Percentiles rank a stretch among this genome's conserved stretches.
phyloP scores from a whole-genome alignment of 371 early-diverging fungal genomes.

The Saksenaea oblongispora region DNA sequence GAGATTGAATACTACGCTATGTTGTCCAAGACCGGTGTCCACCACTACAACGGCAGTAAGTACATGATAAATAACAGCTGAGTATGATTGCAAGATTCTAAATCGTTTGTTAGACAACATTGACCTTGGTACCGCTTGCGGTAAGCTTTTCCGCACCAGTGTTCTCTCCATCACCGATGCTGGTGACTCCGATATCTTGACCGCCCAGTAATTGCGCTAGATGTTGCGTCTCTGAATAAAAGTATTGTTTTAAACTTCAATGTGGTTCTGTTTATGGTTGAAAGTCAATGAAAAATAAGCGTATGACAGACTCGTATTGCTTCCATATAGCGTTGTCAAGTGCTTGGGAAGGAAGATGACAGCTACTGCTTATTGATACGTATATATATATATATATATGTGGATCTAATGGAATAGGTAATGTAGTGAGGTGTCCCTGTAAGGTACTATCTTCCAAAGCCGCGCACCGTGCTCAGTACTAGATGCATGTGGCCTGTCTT shows the following conservation, averaged over 20 bases:
- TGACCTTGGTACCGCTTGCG: conserved; percentile 99
- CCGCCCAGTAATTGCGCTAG: conserved; percentile 37
- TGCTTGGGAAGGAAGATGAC: no score
- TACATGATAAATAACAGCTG: conserved; percentile 2
- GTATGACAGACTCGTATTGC: no score
- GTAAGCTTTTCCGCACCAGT: conserved; percentile 95
- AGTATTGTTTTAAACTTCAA: neutral
- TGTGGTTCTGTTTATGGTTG: neutral
- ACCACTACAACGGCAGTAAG: conserved; percentile 94
- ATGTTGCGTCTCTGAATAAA: neutral
- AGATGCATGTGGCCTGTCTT: no score
- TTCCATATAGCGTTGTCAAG: no score
- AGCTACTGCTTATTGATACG: no score
- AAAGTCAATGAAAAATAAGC: neutral
- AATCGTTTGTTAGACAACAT: conserved; percentile 79
- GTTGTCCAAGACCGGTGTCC: conserved; percentile 99
- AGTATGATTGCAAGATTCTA: neutral
- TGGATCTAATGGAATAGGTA: no score
- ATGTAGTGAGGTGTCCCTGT: no score
- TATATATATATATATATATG: no score
- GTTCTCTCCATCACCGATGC: conserved; percentile 96
- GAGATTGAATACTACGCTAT: conserved; percentile 99
- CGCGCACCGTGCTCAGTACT: no score
- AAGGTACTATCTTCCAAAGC: no score
- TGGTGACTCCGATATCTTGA: conserved; percentile 87